phyloP scores from a whole-genome alignment of 2,329 filamentous ascomycete species.

The Neofusicoccum parvum region DNA sequence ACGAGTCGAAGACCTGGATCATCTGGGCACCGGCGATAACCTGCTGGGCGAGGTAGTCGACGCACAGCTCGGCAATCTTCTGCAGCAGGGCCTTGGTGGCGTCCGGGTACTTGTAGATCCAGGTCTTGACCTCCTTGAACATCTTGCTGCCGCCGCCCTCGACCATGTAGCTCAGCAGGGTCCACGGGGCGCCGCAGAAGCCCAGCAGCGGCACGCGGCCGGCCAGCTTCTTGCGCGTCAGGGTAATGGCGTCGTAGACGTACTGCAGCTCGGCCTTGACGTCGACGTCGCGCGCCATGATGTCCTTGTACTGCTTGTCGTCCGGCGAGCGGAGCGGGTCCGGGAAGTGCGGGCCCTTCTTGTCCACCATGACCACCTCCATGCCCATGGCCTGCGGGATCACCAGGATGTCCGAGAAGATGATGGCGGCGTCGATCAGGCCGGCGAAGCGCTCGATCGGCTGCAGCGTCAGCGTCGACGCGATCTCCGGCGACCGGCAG shows the following conservation, averaged over 20 bases:
- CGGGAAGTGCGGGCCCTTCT: conserved; percentile 94
- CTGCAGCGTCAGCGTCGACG: conserved; percentile 90
- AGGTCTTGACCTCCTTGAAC: conserved; percentile 92
- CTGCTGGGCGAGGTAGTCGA: conserved; percentile 90
- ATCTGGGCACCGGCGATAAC: conserved; percentile 92
- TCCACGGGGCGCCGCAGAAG: conserved; percentile 97
- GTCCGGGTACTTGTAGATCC: conserved; percentile 87
- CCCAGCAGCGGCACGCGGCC: conserved; percentile 92
- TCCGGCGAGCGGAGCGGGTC: conserved; percentile 76
- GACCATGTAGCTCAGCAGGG: conserved; percentile 97
- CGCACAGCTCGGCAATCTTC: conserved; percentile 92
- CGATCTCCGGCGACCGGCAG: conserved; percentile 89
- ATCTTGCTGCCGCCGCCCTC: conserved; percentile 95
- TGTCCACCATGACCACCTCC: conserved; percentile 97
- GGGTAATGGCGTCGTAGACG: conserved; percentile 91
- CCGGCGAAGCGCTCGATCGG: conserved; percentile 89
- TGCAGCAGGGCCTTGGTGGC: conserved; percentile 79
- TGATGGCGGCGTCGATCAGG: conserved; percentile 94
- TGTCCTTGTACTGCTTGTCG: conserved; percentile 78
- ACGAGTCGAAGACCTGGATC: conserved; percentile 96
- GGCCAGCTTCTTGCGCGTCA: conserved; percentile 84
- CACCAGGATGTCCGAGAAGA: conserved; percentile 98
- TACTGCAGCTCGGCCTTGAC: conserved; percentile 85
- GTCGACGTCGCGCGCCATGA: conserved; percentile 78
- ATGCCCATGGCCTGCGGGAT: conserved; percentile 98